These are phyloP conservation scores for Yamadazyma sp. DNA, from an alignment of 805 yeast genomes.

Conservation along the genomic window DNA sequence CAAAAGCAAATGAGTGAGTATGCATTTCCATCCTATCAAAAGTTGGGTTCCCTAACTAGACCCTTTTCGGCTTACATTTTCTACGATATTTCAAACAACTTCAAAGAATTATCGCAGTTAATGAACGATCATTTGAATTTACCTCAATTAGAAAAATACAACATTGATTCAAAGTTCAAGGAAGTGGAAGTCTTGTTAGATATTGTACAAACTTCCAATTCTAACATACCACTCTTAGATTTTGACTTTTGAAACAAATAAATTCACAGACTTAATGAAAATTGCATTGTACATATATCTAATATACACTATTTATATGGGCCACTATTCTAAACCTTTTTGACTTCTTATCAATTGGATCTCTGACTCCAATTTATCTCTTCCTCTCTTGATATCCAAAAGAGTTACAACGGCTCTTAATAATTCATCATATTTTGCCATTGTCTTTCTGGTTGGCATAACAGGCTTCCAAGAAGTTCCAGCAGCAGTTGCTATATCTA, in stretches of 20 bases:
- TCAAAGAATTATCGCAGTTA: constrained; percentile 8
- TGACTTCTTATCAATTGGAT: constrained; percentile 42
- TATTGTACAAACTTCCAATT: not conserved
- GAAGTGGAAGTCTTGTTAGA: constrained; percentile 2
- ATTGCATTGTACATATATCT: too few species aligned
- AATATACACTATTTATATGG: too few species aligned
- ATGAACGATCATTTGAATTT: constrained; percentile 5
- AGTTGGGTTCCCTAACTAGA: constrained; percentile 4
- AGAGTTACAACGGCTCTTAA: constrained; percentile 66
- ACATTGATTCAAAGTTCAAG: not conserved
- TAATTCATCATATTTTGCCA: constrained; percentile 73
- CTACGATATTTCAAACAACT: constrained; percentile 9
- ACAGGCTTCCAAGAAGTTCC: constrained; percentile 64
- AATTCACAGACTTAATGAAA: too few species aligned
- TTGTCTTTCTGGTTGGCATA: constrained; percentile 80
- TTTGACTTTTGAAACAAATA: too few species aligned
- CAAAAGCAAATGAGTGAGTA: constrained; percentile 9
- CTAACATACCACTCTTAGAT: not conserved
- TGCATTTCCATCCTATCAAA: constrained; percentile 7
- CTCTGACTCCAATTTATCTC: constrained; percentile 85
- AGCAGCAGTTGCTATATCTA: constrained; percentile 64
- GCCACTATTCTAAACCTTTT: constrained; percentile 28
- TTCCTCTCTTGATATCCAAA: constrained; percentile 80
- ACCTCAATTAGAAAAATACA: constrained; percentile 1
- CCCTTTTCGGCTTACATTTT: constrained; percentile 11